Base-by-base conservation (phyloP, 2,329 filamentous ascomycete genomes). In the Cladosporium sp. region DNA sequence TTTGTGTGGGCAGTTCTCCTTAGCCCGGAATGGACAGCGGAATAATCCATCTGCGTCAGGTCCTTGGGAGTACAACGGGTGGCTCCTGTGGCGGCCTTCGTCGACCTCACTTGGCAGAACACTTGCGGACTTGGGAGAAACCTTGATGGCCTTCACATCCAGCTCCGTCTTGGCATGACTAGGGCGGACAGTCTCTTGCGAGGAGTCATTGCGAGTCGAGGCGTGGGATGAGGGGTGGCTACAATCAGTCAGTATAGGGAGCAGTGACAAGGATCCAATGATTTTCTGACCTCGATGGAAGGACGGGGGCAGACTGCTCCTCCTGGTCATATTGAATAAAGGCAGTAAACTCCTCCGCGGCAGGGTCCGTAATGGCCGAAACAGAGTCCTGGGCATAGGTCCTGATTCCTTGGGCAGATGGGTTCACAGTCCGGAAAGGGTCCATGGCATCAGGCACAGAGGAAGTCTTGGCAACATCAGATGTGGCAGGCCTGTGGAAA, bases 1-100 rank as follows among this genome's bases (percentile, higher is more conserved):
- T 73, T 88, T 88, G 82, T 96, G 92, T 70, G 82, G 87, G 80
- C 92, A 97, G 64, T 84, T 78, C 44, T 80, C 73, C 51, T 77
- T 74, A 61, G 83, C 86, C 68, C 86, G 84, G 78, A 86, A 93
- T 6, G 92, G 92, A 78, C 92, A 97, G 74, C 95, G 89, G 74
- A 93, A 97, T 53, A 95, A 81, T 65, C 89, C 90, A 70, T 96
- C 89, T 29, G 77, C 68, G 36, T 79, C 70, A 8, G 84, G 80
- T 41, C 73, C 72, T 49, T 81, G 82, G 67, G 85, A 84, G 75
- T 91, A 92, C 11, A 89, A 74, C 17, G 77, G 79, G 67, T 91
- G 84, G 66, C 65, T 74, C 44, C 74, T 58, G 57, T 67, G 59
- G n/a, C 64, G 64, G 40, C 64, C 64, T 51, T 69, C 66, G 18